Evolutionary conservation across 2,329 filamentous ascomycete genomes (phyloP).

Genomic region (Coniochaeta sp.): DNA sequence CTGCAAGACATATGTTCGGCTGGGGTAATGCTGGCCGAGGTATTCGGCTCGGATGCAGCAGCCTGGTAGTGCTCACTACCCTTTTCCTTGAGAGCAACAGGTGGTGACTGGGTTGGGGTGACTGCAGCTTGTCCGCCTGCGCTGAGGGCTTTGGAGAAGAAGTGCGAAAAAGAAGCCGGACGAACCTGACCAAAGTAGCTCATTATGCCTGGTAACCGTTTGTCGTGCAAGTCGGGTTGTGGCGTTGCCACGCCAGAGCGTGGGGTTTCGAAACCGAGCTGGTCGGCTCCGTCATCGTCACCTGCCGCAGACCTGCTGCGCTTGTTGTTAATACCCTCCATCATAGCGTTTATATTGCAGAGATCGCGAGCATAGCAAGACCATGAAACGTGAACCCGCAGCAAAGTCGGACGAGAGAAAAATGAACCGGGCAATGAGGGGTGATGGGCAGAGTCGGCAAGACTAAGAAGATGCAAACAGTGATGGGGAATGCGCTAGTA

Average conservation of each 20-base stretch:
- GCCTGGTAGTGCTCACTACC: constrained; percentile 8
- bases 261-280: constrained; percentile 78
- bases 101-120: constrained; percentile 23
- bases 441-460: constrained; percentile 11
- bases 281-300: constrained; percentile 67
- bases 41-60: constrained; percentile 12
- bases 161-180: constrained; percentile 63
- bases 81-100: constrained; percentile 12
- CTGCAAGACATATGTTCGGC: constrained; percentile 12
- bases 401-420: constrained; percentile 6
- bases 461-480: constrained; percentile 10
- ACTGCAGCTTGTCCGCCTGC: constrained; percentile 30
- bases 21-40: constrained; percentile 12
- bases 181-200: constrained; percentile 99
- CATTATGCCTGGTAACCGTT: constrained; percentile 90
- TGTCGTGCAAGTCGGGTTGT: constrained; percentile 87
- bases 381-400: constrained; percentile 8
- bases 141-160: constrained; percentile 30
- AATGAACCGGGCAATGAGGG: constrained; percentile 8
- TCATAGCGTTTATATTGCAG: constrained; percentile 16
- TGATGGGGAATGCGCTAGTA: constrained; percentile 14
- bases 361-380: not conserved
- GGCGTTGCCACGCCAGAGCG: constrained; percentile 89
- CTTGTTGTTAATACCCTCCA: constrained; percentile 42
- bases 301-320: constrained; percentile 44